Evolutionary conservation across 1,284 basidiomycete species (phyloP), one percentile per base, ranked within the genome.

Genomic region (Grifola frondosa): DNA sequence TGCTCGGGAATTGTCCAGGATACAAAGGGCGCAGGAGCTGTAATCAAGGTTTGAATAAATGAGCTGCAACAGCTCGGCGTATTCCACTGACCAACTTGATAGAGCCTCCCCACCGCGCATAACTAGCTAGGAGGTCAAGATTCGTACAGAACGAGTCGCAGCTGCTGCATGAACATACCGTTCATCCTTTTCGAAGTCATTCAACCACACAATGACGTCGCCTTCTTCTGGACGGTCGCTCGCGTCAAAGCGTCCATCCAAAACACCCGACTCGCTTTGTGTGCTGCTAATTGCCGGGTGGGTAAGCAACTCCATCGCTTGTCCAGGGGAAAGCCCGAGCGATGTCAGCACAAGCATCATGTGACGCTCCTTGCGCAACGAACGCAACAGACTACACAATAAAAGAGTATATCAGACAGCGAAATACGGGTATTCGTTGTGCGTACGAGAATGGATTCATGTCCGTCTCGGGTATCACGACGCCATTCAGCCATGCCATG

Each of bases 101-200:
- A 3, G 73, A 74, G 2, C 74, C 60, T 17, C 67, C 71, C 77
- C 79, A 88, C 19, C 64, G 58, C 7, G 68, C 65, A 51, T 88
- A 85, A n/a, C n/a, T n/a, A n/a, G 32, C 78, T 80, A 33, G 4
- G 13, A 35, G 24, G 10, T 26, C 15, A 30, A 17, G 22, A 24
- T 23, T 3, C 12, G 19, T 2, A 31, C 7, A 22, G 32, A 6
- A 8, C 21, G 16, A 15, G 12, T 33, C 19, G 19, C 9, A 19
- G 3, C 11, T 5, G n/a, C 15, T 6, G 37, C 22, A 23, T 46
- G 30, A 40, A 64, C 67, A 42, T 64, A 88, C 73, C 78, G 71
- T n/a, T 67, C 70, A 60, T 97, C 95, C 49, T 82, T 88, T 66
- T 91, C 86, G 19, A 98, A 65, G 64, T 98, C 86, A 64, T 98